Evolutionary conservation across 371 early-diverging fungal genomes (phyloP).

Genomic region (Mucor racemosus): DNA sequence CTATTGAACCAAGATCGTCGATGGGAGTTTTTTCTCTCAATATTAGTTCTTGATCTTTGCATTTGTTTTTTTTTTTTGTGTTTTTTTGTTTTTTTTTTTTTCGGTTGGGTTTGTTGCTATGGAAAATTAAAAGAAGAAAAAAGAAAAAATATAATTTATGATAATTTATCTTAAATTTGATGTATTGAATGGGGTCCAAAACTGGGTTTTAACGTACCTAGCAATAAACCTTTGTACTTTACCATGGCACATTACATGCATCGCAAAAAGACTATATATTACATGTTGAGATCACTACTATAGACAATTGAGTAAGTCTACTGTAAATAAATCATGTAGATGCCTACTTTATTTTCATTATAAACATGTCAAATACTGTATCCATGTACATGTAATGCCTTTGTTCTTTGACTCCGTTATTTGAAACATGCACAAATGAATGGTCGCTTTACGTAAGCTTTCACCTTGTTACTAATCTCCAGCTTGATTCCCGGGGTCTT

Average conservation of each 20-base stretch:
- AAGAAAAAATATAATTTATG: not conserved
- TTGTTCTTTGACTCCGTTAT: not conserved
- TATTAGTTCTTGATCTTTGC: constrained; percentile 15
- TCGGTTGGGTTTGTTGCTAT: not conserved
- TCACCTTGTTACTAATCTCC: not conserved
- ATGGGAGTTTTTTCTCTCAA: constrained; percentile 16
- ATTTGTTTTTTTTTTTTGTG: constrained; percentile 2
- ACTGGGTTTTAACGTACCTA: not conserved
- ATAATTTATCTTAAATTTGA: not conserved
- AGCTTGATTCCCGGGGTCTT: not conserved
- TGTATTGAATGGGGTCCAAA: not conserved
- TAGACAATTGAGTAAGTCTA: too few relatives aligned
- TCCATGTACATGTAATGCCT: too few relatives aligned
- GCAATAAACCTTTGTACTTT: not conserved
- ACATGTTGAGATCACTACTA: too few relatives aligned
- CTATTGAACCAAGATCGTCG: constrained; percentile 34
- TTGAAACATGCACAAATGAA: not conserved
- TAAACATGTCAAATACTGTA: too few relatives aligned
- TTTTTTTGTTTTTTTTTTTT: too few relatives aligned
- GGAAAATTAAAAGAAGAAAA: not conserved
- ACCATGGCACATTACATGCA: constrained; percentile 1
- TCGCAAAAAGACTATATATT: not conserved
- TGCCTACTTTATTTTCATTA: too few relatives aligned
- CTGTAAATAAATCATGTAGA: too few relatives aligned
- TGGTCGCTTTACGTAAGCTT: not conserved